These are phyloP conservation scores for Colletotrichum australisinense DNA, from an alignment of 2,329 filamentous ascomycete species.

Conservation along the genomic window DNA sequence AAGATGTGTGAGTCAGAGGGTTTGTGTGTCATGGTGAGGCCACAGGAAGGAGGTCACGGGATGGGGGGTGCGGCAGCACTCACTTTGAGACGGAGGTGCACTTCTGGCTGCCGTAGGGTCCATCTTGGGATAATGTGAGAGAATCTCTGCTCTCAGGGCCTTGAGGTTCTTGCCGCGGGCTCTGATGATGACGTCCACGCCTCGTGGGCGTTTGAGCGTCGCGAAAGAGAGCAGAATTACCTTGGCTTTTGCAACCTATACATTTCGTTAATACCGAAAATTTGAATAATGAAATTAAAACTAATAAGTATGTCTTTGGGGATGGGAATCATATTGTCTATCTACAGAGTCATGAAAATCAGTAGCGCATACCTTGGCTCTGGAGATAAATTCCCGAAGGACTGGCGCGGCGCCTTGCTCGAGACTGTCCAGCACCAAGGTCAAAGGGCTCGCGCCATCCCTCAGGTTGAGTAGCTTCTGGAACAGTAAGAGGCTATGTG, in stretches of 20 bases:
- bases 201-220: constrained; percentile 72
- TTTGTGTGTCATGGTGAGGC: not conserved
- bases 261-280: not conserved
- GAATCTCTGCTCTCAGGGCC: constrained; percentile 69
- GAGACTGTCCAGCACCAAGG: constrained; percentile 84
- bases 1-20: constrained; percentile 31
- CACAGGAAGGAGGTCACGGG: not conserved
- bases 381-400: constrained; percentile 77
- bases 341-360: not conserved
- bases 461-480: constrained; percentile 84
- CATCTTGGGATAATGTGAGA: constrained; percentile 57
- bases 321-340: not conserved
- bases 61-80: constrained; percentile 37
- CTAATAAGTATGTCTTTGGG: too few species aligned
- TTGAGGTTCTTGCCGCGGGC: constrained; percentile 69
- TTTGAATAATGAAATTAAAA: not conserved
- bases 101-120: constrained; percentile 50
- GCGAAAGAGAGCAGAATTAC: constrained; percentile 84
- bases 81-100: constrained; percentile 54
- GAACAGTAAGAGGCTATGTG: constrained; percentile 86
- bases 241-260: constrained; percentile 72
- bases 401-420: constrained; percentile 82
- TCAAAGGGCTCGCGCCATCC: constrained; percentile 86
- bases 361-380: constrained; percentile 69
- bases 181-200: constrained; percentile 75